phyloP scores from a whole-genome alignment of 2,329 filamentous ascomycete genomes.

The Aureobasidium vineae region DNA sequence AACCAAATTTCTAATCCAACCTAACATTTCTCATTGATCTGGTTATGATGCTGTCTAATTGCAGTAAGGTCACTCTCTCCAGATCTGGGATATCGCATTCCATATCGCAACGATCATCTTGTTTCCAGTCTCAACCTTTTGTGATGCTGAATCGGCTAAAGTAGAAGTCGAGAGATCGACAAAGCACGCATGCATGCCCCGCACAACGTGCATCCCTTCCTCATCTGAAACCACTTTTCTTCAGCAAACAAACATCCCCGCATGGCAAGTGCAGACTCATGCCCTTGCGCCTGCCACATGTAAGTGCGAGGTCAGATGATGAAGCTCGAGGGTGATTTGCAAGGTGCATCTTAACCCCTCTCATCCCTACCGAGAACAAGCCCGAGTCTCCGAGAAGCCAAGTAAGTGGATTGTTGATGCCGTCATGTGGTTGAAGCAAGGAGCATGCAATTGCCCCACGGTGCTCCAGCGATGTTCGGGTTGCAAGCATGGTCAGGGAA shows the following conservation, averaged over 20 bases:
- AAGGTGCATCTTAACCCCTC: neutral
- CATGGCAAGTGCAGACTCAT: conserved; percentile 16
- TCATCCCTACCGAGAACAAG: conserved; percentile 12
- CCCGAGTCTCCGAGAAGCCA: neutral
- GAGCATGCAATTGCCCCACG: conserved; percentile 18
- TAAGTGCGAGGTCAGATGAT: conserved; percentile 9
- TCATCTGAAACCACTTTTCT: conserved; percentile 7
- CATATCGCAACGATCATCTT: neutral
- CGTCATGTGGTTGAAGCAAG: conserved; percentile 13
- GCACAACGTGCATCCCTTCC: conserved; percentile 23
- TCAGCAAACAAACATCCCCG: conserved; percentile 22
- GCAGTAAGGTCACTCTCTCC: too few species aligned
- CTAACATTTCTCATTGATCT: neutral
- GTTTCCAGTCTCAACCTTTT: neutral
- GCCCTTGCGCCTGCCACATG: neutral
- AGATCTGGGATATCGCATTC: neutral
- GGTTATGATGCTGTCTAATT: too few species aligned
- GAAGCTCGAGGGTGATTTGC: neutral
- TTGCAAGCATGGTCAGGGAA: neutral
- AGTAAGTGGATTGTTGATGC: neutral
- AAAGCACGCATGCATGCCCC: conserved; percentile 13
- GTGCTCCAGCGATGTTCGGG: neutral
- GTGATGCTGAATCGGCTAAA: neutral
- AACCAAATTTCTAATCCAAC: neutral
- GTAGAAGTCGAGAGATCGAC: conserved; percentile 8